These are phyloP conservation scores for Glarea lozoyensis DNA, from an alignment of 495 filamentous ascomycete species.

Conservation along the genomic window DNA sequence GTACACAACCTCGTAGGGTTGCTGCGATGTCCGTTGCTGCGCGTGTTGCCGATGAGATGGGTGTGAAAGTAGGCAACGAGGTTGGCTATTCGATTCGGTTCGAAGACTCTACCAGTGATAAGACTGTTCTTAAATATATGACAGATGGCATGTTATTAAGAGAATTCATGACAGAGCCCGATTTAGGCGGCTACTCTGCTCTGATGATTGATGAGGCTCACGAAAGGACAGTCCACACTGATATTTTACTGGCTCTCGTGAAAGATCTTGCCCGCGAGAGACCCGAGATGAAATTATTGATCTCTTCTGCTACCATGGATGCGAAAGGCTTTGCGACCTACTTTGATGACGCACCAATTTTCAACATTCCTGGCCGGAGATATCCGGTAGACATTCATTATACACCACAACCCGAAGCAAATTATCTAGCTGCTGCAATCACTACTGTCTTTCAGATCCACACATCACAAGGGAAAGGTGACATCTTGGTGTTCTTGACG, in stretches of 20 bases:
- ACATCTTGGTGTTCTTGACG: conserved; percentile 92
- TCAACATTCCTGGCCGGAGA: conserved; percentile 87
- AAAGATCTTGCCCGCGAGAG: conserved; percentile 81
- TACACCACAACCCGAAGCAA: conserved; percentile 66
- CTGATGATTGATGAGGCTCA: conserved; percentile 97
- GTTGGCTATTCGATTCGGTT: conserved; percentile 95
- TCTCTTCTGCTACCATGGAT: conserved; percentile 94
- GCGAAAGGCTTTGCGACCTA: conserved; percentile 82
- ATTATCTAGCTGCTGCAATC: conserved; percentile 85
- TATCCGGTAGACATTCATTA: conserved; percentile 88
- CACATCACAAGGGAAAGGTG: conserved; percentile 80
- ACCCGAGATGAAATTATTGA: conserved; percentile 75
- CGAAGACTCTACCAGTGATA: conserved; percentile 69
- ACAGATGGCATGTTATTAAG: conserved; percentile 93
- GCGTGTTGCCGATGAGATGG: conserved; percentile 78
- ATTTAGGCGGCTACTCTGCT: conserved; percentile 84
- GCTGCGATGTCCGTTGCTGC: conserved; percentile 93
- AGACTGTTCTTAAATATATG: conserved; percentile 97
- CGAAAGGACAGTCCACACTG: conserved; percentile 94
- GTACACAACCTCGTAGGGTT: conserved; percentile 89
- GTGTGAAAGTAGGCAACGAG: conserved; percentile 55
- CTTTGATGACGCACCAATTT: conserved; percentile 68
- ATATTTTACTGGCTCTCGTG: conserved; percentile 93
- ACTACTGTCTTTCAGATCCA: conserved; percentile 84
- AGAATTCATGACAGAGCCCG: conserved; percentile 84